A percentile compares a stretch with the other conserved stretches of the same genome.
phyloP scores from a whole-genome alignment of 129 eudicot genomes.

The Lactuca saligna region DNA sequence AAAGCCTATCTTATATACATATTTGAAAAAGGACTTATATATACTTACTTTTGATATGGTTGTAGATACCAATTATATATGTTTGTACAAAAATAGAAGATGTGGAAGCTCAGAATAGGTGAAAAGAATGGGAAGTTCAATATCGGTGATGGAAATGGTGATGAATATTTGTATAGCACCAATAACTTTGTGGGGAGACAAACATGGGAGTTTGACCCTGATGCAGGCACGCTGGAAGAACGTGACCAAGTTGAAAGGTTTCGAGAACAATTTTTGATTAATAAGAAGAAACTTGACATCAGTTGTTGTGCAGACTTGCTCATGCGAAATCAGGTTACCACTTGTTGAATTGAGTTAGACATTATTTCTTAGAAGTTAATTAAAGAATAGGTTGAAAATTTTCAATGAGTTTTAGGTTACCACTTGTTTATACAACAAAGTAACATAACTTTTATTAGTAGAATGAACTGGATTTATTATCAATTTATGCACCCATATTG shows the following conservation, averaged over 20 bases:
- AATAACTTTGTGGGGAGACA: conserved; percentile 45
- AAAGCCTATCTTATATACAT: not conserved
- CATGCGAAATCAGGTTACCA: conserved; percentile 68
- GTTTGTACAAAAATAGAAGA: not conserved
- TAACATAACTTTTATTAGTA: too few species aligned
- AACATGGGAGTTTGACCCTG: conserved; percentile 38
- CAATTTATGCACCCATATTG: too few species aligned
- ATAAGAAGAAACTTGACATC: conserved; percentile 34
- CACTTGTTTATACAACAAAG: too few species aligned
- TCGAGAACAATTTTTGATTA: conserved; percentile 28
- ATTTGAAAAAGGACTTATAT: not conserved
- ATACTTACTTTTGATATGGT: not conserved
- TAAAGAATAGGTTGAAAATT: too few species aligned
- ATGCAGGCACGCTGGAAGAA: conserved; percentile 33
- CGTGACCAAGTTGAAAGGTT: conserved; percentile 24
- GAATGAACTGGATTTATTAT: too few species aligned
- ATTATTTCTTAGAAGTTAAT: too few species aligned
- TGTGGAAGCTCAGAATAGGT: conserved; percentile 38
- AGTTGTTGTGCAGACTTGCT: conserved; percentile 53
- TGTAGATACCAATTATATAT: not conserved
- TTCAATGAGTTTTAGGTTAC: too few species aligned
- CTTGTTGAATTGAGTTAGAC: too few species aligned
- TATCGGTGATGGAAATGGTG: conserved; percentile 32
- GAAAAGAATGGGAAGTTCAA: conserved; percentile 36
- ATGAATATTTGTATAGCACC: conserved; percentile 32